Conservation (phyloP, 2,329 filamentous ascomycete species). For the Claviceps arundinis region DNA sequence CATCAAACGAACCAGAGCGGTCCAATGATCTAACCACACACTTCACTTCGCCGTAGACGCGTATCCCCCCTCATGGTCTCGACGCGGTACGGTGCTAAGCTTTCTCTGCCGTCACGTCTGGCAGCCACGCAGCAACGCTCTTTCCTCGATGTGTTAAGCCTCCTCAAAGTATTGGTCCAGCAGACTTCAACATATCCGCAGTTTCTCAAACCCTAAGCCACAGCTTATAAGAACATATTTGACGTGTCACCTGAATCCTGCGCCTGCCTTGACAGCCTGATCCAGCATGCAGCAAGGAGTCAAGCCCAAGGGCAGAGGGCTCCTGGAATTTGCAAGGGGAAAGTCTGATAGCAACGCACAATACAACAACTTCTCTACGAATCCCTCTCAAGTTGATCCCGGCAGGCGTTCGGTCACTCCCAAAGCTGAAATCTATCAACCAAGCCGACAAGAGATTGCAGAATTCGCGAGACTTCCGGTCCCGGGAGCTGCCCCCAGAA, state of each 20-base stretch:
- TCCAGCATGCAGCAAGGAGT: conserved; percentile 17
- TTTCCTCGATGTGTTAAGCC: not conserved
- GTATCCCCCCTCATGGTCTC: not conserved
- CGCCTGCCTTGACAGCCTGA: not conserved
- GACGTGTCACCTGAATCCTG: not conserved
- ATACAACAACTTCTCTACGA: conserved; percentile 10
- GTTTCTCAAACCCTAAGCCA: not conserved
- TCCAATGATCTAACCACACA: not conserved
- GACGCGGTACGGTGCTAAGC: not conserved
- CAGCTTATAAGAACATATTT: not conserved
- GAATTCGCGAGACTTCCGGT: conserved; percentile 23
- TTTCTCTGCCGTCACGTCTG: not conserved
- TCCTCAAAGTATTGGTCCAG: not conserved
- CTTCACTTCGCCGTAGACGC: not conserved
- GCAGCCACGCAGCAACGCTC: not conserved
- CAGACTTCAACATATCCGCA: not conserved
- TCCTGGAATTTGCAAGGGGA: conserved; percentile 18
- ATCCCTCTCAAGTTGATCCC: conserved; percentile 7
- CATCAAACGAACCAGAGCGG: not conserved
- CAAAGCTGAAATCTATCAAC: conserved; percentile 7
- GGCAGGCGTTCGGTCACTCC: conserved; percentile 11
- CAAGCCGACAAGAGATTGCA: conserved; percentile 16
- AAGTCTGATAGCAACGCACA: conserved; percentile 13
- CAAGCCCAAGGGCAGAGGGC: conserved; percentile 19
- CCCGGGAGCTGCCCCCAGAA: conserved; percentile 15